Base-by-base conservation (phyloP, 1,139 yeast species). In the Protomyces arabidopsidicola region DNA sequence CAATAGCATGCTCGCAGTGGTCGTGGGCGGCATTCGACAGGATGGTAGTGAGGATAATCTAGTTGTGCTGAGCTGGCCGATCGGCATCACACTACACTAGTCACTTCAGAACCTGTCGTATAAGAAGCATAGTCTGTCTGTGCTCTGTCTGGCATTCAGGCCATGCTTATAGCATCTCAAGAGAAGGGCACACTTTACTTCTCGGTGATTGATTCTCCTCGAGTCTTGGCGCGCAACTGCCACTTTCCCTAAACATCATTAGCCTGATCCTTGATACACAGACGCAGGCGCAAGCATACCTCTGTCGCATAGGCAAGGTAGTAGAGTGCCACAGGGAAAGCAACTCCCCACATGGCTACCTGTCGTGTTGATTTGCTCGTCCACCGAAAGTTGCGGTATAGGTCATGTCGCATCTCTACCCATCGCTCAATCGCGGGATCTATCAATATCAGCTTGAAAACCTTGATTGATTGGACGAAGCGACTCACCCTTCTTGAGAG, bases 331-430 rank as follows among this genome's bases (percentile, higher is more conserved):
- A 58, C 45, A 3, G 62, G 62, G 18, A 58, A 27, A 10, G 45
- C 56, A n/a, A 58, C 39, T 34, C 62, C 62, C 62, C 55, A 52
- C 34, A 58, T 24, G 6, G 56, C 56, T 5, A 52, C 56, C 34
- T 58, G 62, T 18, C 62, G 51, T n/a, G 62, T 58, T 20, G 62
- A 58, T 48, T 58, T 58, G 22, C 52, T 42, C 4, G 62, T 58
- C 62, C 62, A 58, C n/a, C 56, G n/a, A n/a, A 58, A 58, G 56
- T 51, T 58, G 52, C 53, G 42, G 53, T 58, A 58, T 18, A 58
- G 45, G 10, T 51, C 52, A 42, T 58, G 62, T 31, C 62, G 55
- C 62, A 58, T 58, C 22, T 58, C 62, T 53, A 58, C 62, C 62
- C 62, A 58, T 52, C 27, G 38, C 24, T 58, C 62, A 12, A 58